These are phyloP conservation scores for Noccaea caerulescens DNA, from an alignment of 345 rosid species.

Conservation along the genomic window DNA sequence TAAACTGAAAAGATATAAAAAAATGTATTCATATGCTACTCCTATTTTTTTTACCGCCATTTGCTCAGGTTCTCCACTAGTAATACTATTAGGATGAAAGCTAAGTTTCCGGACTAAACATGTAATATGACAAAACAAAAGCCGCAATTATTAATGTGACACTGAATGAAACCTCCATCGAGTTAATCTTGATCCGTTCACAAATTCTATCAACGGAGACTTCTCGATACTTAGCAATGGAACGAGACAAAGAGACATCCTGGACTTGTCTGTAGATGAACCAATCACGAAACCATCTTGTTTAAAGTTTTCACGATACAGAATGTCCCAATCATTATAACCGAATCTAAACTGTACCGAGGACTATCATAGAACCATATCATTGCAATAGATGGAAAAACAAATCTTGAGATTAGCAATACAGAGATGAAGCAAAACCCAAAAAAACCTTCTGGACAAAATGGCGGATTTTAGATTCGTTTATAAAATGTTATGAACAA, in stretches of 20 bases:
- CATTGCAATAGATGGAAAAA: not conserved
- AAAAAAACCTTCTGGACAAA: constrained; percentile 2
- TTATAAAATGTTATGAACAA: constrained; percentile 22
- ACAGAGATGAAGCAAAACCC: constrained; percentile 15
- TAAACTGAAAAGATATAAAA: no score
- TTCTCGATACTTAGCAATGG: not conserved
- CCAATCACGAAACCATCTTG: not conserved
- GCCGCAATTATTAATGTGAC: not conserved
- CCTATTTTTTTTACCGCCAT: no score
- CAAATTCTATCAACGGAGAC: not conserved
- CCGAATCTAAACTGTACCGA: not conserved
- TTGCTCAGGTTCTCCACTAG: no score
- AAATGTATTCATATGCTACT: no score
- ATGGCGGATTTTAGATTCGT: constrained; percentile 10
- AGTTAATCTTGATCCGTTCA: not conserved
- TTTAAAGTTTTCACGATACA: not conserved
- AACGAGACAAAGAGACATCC: not conserved
- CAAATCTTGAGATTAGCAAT: constrained; percentile 15
- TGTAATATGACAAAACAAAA: not conserved
- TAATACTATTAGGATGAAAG: no score
- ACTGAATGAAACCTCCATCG: not conserved
- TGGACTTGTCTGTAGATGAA: not conserved
- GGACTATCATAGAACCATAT: not conserved
- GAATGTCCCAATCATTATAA: not conserved
- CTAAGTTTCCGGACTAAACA: no score